A percentile compares a stretch with the other conserved stretches of the same genome.
phyloP scores from a whole-genome alignment of 2,329 filamentous ascomycete species.

The Tothia fuscella region DNA sequence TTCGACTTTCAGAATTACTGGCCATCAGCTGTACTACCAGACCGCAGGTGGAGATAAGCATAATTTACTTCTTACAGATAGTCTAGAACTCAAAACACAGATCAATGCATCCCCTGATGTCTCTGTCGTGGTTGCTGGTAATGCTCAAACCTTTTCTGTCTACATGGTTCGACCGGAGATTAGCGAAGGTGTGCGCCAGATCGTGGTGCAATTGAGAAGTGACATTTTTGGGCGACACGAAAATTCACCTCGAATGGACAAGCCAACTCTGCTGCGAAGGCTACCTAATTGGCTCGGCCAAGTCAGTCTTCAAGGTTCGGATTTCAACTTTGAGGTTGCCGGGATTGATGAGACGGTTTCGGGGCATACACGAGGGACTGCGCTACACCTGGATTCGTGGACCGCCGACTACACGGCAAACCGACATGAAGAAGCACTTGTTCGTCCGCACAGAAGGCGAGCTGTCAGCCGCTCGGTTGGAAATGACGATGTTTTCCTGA shows the following conservation, averaged over 20 bases:
- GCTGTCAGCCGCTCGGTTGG: constrained; percentile 52
- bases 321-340: constrained; percentile 83
- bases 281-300: constrained; percentile 77
- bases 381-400: constrained; percentile 78
- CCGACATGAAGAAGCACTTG: constrained; percentile 52
- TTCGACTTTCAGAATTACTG: constrained; percentile 70
- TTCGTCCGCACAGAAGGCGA: constrained; percentile 51
- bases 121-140: constrained; percentile 66
- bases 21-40: constrained; percentile 89
- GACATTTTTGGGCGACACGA: constrained; percentile 45
- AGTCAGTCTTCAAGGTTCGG: constrained; percentile 72
- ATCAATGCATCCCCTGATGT: constrained; percentile 77
- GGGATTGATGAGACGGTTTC: constrained; percentile 79
- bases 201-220: constrained; percentile 68
- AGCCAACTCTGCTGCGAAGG: constrained; percentile 49
- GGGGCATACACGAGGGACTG: constrained; percentile 66
- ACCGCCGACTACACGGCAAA: constrained; percentile 81
- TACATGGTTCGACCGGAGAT: constrained; percentile 90
- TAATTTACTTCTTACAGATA: constrained; percentile 77
- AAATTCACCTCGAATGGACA: constrained; percentile 22
- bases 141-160: constrained; percentile 73
- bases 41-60: constrained; percentile 72
- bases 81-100: constrained; percentile 74
- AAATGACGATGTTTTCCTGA: constrained; percentile 51
- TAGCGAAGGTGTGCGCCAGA: constrained; percentile 81